These are phyloP conservation scores for Cyclocybe aegerita DNA, from an alignment of 768 basidiomycete genomes.

Conservation along the genomic window DNA sequence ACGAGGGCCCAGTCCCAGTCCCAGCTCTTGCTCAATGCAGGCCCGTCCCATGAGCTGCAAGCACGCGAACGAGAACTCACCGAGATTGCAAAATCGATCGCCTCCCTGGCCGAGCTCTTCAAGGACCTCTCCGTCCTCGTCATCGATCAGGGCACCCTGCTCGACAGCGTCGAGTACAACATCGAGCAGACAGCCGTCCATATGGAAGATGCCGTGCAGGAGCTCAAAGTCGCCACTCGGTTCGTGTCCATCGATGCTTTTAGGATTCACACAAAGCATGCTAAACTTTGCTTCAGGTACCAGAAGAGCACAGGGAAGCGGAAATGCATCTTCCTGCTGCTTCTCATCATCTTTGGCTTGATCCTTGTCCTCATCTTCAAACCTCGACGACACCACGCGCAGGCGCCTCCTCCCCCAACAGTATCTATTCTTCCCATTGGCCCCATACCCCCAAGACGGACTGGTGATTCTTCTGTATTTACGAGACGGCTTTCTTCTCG, in stretches of 20 bases:
- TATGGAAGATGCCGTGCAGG: constrained; percentile 80
- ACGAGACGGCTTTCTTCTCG: constrained; percentile 1
- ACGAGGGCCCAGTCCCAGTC: constrained; percentile 34
- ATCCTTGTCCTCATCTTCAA: constrained; percentile 91
- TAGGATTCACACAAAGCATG: constrained; percentile 4
- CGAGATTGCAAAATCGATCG: constrained; percentile 90
- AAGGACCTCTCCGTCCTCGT: constrained; percentile 91
- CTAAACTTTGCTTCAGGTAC: constrained; percentile 52
- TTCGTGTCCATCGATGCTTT: constrained; percentile 34
- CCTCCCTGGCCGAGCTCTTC: constrained; percentile 91
- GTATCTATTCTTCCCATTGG: constrained; percentile 10
- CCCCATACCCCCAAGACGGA: constrained; percentile 6
- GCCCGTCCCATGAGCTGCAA: constrained; percentile 40
- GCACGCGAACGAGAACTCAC: constrained; percentile 69
- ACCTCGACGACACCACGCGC: constrained; percentile 58
- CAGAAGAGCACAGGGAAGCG: constrained; percentile 93
- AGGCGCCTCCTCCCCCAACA: constrained; percentile 25
- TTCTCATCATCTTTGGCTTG: constrained; percentile 87
- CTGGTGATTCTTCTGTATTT: neutral
- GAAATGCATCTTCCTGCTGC: constrained; percentile 88
- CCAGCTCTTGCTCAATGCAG: constrained; percentile 39
- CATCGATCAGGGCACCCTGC: constrained; percentile 95
- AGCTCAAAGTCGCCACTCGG: constrained; percentile 81
- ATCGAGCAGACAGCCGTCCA: constrained; percentile 88
- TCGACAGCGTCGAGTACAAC: constrained; percentile 97